A percentile compares a stretch with the other conserved stretches of the same genome.
These are phyloP conservation scores for Salix koriyanagi DNA, from an alignment of 345 rosid species.

Conservation along the genomic window DNA sequence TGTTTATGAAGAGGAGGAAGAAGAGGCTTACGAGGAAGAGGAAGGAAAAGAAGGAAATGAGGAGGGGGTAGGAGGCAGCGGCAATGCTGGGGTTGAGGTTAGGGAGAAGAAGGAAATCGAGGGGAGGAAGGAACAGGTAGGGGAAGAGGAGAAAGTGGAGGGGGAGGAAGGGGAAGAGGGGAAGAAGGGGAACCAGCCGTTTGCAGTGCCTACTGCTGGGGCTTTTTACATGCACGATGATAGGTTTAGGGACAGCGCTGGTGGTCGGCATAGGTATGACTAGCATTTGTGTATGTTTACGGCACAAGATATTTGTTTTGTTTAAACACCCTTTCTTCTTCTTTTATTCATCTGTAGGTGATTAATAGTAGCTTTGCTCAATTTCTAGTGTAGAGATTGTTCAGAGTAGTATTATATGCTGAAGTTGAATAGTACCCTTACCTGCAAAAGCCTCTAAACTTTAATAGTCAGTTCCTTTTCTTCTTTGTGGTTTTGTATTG, in stretches of 20 bases:
- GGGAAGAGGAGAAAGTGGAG: slow-evolving; percentile 23
- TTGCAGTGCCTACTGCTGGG: slow-evolving; percentile 93
- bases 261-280: slow-evolving; percentile 58
- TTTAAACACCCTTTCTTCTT: neutral
- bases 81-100: slow-evolving; percentile 10
- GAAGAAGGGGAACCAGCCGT: slow-evolving; percentile 77
- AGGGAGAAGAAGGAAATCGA: slow-evolving; percentile 22
- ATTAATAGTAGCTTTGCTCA: neutral
- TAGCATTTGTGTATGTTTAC: neutral
- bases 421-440: neutral
- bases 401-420: neutral
- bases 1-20: slow-evolving; percentile 35
- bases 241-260: slow-evolving; percentile 64
- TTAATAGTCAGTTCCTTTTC: neutral
- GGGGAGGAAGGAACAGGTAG: slow-evolving; percentile 26
- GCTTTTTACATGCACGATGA: slow-evolving; percentile 99
- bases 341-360: neutral
- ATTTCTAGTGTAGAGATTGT: neutral
- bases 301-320: neutral
- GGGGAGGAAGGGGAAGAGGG: slow-evolving; percentile 41
- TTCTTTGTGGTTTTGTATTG: neutral
- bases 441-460: neutral
- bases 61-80: slow-evolving; percentile 20
- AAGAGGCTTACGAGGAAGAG: slow-evolving; percentile 37
- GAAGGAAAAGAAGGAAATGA: slow-evolving; percentile 29